A percentile compares a stretch with the other conserved stretches of the same genome.
Conservation (phyloP, 768 basidiomycete genomes). For the Lactarius tabidus region DNA sequence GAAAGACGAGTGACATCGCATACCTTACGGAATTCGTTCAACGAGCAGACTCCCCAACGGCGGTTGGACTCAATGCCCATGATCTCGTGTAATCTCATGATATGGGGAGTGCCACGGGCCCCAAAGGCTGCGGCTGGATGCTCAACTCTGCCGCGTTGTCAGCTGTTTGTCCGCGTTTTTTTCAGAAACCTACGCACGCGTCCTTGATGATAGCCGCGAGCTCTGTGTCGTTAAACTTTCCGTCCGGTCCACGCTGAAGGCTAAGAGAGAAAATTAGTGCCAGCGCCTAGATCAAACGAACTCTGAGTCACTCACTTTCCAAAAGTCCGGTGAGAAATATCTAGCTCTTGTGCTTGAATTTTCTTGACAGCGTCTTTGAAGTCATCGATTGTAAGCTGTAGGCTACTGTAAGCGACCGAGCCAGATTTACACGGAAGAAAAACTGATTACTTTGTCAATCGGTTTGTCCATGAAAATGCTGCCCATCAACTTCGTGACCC, state of each 20-base stretch:
- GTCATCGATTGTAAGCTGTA: conserved; percentile 41
- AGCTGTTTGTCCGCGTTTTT: not conserved
- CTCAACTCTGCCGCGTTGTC: conserved; percentile 48
- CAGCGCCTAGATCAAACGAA: too few relatives aligned
- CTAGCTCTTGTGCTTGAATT: conserved; percentile 40
- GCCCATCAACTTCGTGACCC: conserved; percentile 50
- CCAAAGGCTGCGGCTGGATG: conserved; percentile 70
- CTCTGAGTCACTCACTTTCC: conserved; percentile 43
- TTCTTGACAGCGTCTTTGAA: conserved; percentile 46
- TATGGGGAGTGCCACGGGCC: conserved; percentile 66
- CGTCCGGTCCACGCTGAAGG: conserved; percentile 55
- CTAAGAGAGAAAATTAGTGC: conserved; percentile 33
- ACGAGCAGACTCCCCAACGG: conserved; percentile 73
- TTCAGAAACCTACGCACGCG: conserved; percentile 45
- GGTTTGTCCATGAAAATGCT: conserved; percentile 52
- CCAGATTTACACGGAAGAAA: not conserved
- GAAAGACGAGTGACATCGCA: conserved; percentile 1
- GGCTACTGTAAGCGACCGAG: not conserved
- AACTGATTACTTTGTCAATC: conserved; percentile 36
- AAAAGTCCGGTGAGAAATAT: conserved; percentile 62
- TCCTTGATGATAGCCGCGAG: conserved; percentile 63
- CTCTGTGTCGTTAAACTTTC: conserved; percentile 63
- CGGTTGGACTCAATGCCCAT: conserved; percentile 81
- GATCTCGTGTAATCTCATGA: conserved; percentile 74
- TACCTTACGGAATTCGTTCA: conserved; percentile 79